These are phyloP conservation scores for Thoreauomyces humboldtii DNA, from an alignment of 192 early-diverging fungal genomes.

Conservation along the genomic window DNA sequence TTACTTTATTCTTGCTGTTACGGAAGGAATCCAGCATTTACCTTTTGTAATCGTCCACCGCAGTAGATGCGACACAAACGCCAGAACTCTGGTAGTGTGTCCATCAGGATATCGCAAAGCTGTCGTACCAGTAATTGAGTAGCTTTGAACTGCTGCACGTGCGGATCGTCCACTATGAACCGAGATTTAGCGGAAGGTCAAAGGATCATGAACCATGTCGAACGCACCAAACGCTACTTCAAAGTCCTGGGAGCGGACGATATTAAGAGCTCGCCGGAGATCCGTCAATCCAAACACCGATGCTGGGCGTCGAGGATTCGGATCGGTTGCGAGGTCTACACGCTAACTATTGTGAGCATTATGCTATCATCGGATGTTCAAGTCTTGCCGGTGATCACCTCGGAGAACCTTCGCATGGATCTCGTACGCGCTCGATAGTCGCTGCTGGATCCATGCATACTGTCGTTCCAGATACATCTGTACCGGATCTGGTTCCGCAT, in stretches of 20 bases:
- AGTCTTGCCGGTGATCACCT: too few relatives aligned
- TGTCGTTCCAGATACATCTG: constrained; percentile 86
- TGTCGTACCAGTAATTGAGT: constrained; percentile 66
- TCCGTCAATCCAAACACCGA: constrained; percentile 6
- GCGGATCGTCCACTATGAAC: constrained; percentile 54
- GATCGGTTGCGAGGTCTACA: too few relatives aligned
- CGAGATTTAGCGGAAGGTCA: neutral
- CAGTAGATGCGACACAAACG: constrained; percentile 81
- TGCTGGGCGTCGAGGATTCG: neutral
- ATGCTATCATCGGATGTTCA: too few relatives aligned
- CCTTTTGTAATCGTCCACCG: constrained; percentile 77
- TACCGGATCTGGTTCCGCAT: constrained; percentile 83
- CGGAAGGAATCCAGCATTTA: too few relatives aligned
- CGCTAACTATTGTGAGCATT: too few relatives aligned
- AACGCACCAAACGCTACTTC: constrained; percentile 14
- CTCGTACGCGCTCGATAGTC: constrained; percentile 68
- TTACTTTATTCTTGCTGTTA: neutral
- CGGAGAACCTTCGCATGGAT: constrained; percentile 30
- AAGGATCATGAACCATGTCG: neutral
- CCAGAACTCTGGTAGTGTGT: constrained; percentile 90
- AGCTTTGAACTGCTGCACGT: constrained; percentile 72
- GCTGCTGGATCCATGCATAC: constrained; percentile 79
- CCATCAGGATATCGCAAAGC: constrained; percentile 71
- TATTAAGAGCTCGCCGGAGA: constrained; percentile 11
- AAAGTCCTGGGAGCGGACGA: constrained; percentile 13